phyloP scores from a whole-genome alignment of 2,329 filamentous ascomycete species.

The Byssothecium circinans region DNA sequence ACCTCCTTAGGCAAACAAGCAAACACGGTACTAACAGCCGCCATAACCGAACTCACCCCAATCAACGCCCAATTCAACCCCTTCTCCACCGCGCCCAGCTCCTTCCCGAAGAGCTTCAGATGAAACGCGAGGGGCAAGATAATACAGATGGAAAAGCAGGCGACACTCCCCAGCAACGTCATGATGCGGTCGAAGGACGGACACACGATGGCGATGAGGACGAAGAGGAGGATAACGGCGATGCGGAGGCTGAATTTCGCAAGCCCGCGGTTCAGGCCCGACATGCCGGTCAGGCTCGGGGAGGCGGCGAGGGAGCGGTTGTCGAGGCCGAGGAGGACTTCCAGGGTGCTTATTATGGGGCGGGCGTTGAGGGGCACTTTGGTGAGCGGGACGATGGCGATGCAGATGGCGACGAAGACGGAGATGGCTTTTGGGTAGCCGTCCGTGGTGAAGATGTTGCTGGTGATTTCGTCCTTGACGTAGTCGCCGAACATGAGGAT shows the following conservation, averaged over 20 bases:
- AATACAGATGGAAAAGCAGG: conserved; percentile 93
- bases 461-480: conserved; percentile 87
- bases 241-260: conserved; percentile 66
- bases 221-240: conserved; percentile 68
- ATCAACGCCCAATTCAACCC: conserved; percentile 70
- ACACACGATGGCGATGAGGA: conserved; percentile 71
- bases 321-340: conserved; percentile 77
- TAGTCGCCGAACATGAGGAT: conserved; percentile 92
- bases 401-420: conserved; percentile 80
- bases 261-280: conserved; percentile 59
- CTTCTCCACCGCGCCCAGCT: conserved; percentile 67
- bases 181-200: conserved; percentile 89
- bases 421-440: conserved; percentile 75
- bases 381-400: conserved; percentile 90
- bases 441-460: conserved; percentile 75
- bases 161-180: conserved; percentile 83
- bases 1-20: conserved; percentile 81
- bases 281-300: conserved; percentile 55
- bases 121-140: conserved; percentile 89
- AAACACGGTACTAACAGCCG: conserved; percentile 78
- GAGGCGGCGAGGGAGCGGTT: conserved; percentile 54
- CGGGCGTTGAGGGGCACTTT: conserved; percentile 91
- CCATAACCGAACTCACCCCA: conserved; percentile 68
- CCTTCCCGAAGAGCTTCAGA: conserved; percentile 79
- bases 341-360: conserved; percentile 82